Evolutionary conservation across 495 filamentous ascomycete genomes (phyloP), one percentile per base, ranked within the genome.

Genomic region (Talaromyces ruber): DNA sequence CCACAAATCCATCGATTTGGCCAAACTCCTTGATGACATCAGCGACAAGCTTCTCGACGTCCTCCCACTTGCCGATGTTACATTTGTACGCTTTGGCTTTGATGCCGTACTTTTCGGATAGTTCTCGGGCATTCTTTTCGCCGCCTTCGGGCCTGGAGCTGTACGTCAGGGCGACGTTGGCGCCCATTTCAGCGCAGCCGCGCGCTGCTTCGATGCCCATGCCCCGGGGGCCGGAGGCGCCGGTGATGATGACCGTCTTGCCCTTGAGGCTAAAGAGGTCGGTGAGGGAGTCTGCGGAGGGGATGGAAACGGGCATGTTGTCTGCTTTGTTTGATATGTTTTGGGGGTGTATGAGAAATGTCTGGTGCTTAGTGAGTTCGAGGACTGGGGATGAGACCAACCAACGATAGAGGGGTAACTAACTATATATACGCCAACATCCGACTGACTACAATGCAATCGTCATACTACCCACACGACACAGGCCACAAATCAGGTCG

Each of bases 171-270:
- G 85, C 84, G 22, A 90, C 69, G 71, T 88, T 79, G 66, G 87
- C 87, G 34, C 87, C 87, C 77, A 88, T 84, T 67, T 90, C 87
- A 37, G 87, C 87, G 65, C 84, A 86, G 58, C 86, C 87, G 14
- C 86, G 86, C 2, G 87, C 87, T 54, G 86, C 86, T 71, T 89
- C 87, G 64, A 87, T 88, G 59, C 87, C 87, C 79, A 90, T 90
- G 34, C 87, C 87, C 32, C 74, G 80, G 50, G 86, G 76, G 12
- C 86, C 87, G 39, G 86, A 88, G 52, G 86, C 87, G 62, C 87
- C 87, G 28, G 87, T 90, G 28, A 90, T 78, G 64, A 88, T 74
- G 68, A 88, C 86, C 61, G 86, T 84, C 74, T 88, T 88, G 79
- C 86, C 86, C 74, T 89, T 89, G 34, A 90, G 80, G 79, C 79